Percentiles rank a stretch among this genome's conserved stretches.
phyloP scores from a whole-genome alignment of 139 green algal species.

The Parachlorella kessleri region DNA sequence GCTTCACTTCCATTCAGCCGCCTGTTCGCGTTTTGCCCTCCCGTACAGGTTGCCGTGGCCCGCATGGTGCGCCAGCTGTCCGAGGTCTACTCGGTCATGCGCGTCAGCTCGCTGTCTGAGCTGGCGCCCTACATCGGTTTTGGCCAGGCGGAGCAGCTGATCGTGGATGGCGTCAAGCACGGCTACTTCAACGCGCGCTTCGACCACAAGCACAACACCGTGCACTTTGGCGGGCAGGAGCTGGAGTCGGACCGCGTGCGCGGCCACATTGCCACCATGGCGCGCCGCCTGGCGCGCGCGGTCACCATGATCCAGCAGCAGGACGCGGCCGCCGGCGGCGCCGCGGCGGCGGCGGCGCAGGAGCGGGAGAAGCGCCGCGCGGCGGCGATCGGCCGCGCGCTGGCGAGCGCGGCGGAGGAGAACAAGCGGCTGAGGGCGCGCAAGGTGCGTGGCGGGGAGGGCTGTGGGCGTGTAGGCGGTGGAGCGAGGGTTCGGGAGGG shows the following conservation, averaged over 20 bases:
- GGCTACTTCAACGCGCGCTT: conserved; percentile 89
- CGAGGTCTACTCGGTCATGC: conserved; percentile 81
- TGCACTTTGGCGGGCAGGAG: conserved; percentile 84
- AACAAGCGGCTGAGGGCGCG: conserved; percentile 79
- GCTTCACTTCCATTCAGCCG: too few species aligned
- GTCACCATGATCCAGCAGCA: conserved; percentile 68
- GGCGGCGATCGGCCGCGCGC: conserved; percentile 43
- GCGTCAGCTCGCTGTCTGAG: conserved; percentile 52
- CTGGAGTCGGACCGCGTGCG: conserved; percentile 69
- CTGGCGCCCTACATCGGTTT: conserved; percentile 83
- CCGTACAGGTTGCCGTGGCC: conserved; percentile 76
- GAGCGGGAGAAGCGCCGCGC: conserved; percentile 36
- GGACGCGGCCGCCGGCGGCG: too few species aligned
- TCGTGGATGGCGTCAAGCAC: conserved; percentile 92
- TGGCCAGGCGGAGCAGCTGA: conserved; percentile 80
- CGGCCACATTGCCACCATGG: conserved; percentile 62
- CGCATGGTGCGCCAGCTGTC: conserved; percentile 92
- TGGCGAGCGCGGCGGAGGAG: conserved; percentile 67
- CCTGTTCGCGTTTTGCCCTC: too few species aligned
- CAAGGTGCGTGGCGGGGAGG: conserved; percentile 54
- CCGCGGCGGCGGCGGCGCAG: conserved; percentile 8
- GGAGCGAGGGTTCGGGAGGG: not conserved
- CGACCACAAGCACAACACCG: conserved; percentile 88
- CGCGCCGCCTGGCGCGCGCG: conserved; percentile 74
- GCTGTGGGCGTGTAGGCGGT: not conserved